Base-by-base conservation (phyloP, 2,329 filamentous ascomycete species). In the Aspergillus ustus region DNA sequence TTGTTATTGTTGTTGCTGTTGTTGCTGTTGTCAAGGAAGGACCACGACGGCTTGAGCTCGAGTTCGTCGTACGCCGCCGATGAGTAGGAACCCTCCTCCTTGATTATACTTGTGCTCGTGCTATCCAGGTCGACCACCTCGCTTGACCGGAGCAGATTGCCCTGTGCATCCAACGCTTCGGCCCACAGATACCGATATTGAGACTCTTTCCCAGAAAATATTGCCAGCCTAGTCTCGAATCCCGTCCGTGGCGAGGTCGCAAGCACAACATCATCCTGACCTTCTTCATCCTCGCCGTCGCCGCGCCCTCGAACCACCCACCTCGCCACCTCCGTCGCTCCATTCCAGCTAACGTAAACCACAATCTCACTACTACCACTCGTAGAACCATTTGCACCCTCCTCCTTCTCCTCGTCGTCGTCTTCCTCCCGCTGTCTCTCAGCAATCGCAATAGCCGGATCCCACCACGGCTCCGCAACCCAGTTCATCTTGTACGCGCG, bases 301-400 rank as follows among this genome's bases (percentile, higher is more conserved):
- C 34, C 11, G 34, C 34, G 34, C 9, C 57, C 57, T 7, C 57
- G 51, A 28, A 60, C 44, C 25, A 60, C 57, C 57, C 57, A 60
- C 3, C 22, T 48, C 7, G 19, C 44, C 15, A 60, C 51, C 20
- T 60, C 57, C 4, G 57, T 60, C 8, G 57, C 57, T 13, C 57
- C 57, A 22, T 60, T 60, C 57, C 57, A 60, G 50, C 57, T 60
- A 2, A 45, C 51, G 20, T 54, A 60, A 28, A 60, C 22, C 28
- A 60, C 57, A 43, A 60, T 11, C 29, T 48, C 15, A 15, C 57
- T 45, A 13, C 4, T 37, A 37, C 3, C 45, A 4, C 2, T 13
- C 34, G 25, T 25, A 25, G 25, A 3, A 25, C 34, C 34, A 2
- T 13, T 37, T 11, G 8, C 11, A 2, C 11, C 34, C 34, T 8